Conservation (phyloP, 140 eudicot genomes). For the Eryngium alpinum region DNA sequence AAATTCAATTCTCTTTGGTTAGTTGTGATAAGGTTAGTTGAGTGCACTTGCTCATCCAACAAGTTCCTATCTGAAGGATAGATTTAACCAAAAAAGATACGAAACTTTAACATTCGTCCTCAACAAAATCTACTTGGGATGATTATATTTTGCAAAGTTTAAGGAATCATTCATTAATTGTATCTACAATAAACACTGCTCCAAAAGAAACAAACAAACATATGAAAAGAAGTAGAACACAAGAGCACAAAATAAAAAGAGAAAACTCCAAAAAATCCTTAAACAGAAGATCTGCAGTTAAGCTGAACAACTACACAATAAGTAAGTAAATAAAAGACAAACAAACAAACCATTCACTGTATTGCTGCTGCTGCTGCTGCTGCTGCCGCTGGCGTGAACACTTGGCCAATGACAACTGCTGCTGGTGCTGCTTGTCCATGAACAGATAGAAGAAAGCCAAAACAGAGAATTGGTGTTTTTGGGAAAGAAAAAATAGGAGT, state of each 20-base stretch:
- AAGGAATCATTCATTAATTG: too few relatives aligned
- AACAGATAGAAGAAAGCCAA: conserved; percentile 19
- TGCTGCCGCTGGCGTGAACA: conserved; percentile 59
- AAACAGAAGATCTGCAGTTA: neutral
- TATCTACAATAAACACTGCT: too few relatives aligned
- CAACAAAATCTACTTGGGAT: neutral
- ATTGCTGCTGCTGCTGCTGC: conserved; percentile 49
- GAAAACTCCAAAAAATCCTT: neutral
- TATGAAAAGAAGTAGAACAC: neutral
- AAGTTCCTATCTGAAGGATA: neutral
- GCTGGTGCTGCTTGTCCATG: conserved; percentile 67
- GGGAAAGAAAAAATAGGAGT: conserved; percentile 24
- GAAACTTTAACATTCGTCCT: neutral
- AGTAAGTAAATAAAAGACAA: neutral
- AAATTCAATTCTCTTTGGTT: neutral
- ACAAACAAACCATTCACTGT: conserved; percentile 74
- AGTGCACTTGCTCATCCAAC: neutral
- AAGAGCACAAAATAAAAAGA: neutral
- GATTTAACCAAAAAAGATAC: neutral
- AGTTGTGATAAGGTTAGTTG: neutral
- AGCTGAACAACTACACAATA: neutral
- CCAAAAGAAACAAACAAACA: too few relatives aligned
- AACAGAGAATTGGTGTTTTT: conserved; percentile 18
- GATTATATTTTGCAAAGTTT: too few relatives aligned
- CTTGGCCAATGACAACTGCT: conserved; percentile 56